phyloP scores from a whole-genome alignment of 805 yeast species.

The Metschnikowia kofuensis region DNA sequence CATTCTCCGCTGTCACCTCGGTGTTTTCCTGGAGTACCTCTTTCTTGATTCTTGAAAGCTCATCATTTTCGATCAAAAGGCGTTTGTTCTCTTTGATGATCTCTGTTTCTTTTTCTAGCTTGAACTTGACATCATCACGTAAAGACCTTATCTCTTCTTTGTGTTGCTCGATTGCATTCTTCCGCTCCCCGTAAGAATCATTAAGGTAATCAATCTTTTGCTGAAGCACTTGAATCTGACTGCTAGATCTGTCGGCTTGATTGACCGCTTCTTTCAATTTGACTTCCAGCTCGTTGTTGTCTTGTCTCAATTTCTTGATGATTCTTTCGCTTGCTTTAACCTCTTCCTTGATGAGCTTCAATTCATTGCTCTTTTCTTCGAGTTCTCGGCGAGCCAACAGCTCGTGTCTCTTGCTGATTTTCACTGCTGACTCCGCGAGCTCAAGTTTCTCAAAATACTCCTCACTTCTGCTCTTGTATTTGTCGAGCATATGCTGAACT shows the following conservation, averaged over 20 bases:
- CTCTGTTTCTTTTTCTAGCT: conserved; percentile 63
- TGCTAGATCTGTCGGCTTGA: conserved; percentile 6
- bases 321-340: conserved; percentile 52
- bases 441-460: conserved; percentile 72
- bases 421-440: conserved; percentile 70
- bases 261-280: conserved; percentile 24
- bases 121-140: conserved; percentile 50
- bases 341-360: conserved; percentile 50
- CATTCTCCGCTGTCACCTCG: conserved; percentile 40
- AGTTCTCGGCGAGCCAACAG: conserved; percentile 48
- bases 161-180: conserved; percentile 24
- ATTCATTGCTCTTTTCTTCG: conserved; percentile 54
- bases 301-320: conserved; percentile 41
- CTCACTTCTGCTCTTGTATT: conserved; percentile 69
- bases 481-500: conserved; percentile 30
- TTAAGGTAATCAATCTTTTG: conserved; percentile 24
- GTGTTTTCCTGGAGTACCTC: conserved; percentile 32
- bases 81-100: conserved; percentile 62
- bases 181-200: conserved; percentile 24
- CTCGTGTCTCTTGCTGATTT: conserved; percentile 61
- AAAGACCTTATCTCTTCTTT: conserved; percentile 53
- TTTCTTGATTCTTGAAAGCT: conserved; percentile 27
- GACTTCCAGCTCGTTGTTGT: conserved; percentile 25
- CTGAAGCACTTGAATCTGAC: conserved; percentile 20
- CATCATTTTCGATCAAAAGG: conserved; percentile 58